A percentile compares a stretch with the other conserved stretches of the same genome.
phyloP scores from a whole-genome alignment of 202 grass and related monocot genomes.

The Eragrostis tef region DNA sequence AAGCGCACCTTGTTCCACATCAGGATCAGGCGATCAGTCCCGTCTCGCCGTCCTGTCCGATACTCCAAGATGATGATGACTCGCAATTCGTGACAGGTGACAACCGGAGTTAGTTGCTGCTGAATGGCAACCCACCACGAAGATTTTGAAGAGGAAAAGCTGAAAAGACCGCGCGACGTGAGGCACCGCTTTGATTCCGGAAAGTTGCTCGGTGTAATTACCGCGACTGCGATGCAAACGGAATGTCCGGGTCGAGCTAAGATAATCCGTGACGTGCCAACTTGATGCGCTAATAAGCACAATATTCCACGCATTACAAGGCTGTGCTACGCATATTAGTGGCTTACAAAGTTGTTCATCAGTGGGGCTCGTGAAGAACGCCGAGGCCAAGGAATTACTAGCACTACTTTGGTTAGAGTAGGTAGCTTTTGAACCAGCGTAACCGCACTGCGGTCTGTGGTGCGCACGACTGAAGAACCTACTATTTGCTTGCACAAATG shows the following conservation, averaged over 20 bases:
- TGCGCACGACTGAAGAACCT: no score
- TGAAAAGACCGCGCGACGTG: slow-evolving; percentile 29
- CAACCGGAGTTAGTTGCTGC: not conserved
- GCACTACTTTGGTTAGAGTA: not conserved
- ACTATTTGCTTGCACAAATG: no score
- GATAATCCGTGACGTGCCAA: not conserved
- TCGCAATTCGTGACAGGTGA: slow-evolving; percentile 34
- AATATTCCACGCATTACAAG: no score
- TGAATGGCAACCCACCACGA: slow-evolving; percentile 32
- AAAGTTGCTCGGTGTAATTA: not conserved
- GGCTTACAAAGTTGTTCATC: not conserved
- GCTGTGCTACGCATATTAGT: not conserved
- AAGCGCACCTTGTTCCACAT: slow-evolving; percentile 4
- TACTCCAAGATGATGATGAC: not conserved
- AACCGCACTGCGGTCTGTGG: no score
- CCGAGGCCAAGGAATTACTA: no score
- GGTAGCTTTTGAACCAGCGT: not conserved
- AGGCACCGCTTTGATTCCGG: not conserved
- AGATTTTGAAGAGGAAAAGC: not conserved
- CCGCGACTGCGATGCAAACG: not conserved
- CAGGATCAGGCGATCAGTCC: slow-evolving; percentile 39
- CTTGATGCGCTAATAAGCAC: no score
- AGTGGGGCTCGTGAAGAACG: not conserved
- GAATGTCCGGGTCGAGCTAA: not conserved
- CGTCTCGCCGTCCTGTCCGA: slow-evolving; percentile 24